Evolutionary conservation across 345 rosid species (phyloP).

Genomic region (Corchorus capsularis): DNA sequence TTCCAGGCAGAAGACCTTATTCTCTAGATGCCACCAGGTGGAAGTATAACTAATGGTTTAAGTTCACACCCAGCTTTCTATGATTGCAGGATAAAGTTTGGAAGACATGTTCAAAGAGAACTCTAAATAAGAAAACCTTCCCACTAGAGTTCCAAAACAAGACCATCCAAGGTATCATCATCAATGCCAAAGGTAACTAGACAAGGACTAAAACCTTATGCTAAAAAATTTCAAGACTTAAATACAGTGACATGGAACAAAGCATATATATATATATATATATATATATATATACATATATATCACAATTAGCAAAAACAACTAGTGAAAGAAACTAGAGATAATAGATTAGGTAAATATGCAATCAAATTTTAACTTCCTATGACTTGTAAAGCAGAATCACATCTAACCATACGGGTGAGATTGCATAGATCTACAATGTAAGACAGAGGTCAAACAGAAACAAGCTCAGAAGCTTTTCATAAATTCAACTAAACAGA

Average conservation of each 20-base stretch:
- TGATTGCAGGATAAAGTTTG: not conserved
- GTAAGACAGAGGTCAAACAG: not conserved
- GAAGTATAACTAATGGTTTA: not conserved
- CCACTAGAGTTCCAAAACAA: not conserved
- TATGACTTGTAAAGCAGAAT: not conserved
- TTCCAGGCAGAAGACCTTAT: too few relatives aligned
- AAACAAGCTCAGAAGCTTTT: constrained; percentile 2
- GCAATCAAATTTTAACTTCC: not conserved
- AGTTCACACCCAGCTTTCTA: not conserved
- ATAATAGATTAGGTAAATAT: not conserved
- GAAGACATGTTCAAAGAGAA: not conserved
- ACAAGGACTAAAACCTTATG: not conserved
- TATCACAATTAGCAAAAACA: not conserved
- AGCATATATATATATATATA: too few relatives aligned
- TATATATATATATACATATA: too few relatives aligned
- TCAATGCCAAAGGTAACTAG: not conserved
- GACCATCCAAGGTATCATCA: not conserved
- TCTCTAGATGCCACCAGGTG: too few relatives aligned
- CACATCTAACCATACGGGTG: not conserved
- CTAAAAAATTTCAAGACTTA: not conserved
- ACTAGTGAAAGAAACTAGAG: not conserved
- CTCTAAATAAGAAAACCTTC: not conserved
- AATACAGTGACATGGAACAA: not conserved
- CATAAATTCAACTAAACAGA: constrained; percentile 5
- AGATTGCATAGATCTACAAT: not conserved